Percentiles rank a stretch among this genome's conserved stretches.
These are phyloP conservation scores for Clonostachys chloroleuca DNA, from an alignment of 2,329 filamentous ascomycete genomes.

Conservation along the genomic window DNA sequence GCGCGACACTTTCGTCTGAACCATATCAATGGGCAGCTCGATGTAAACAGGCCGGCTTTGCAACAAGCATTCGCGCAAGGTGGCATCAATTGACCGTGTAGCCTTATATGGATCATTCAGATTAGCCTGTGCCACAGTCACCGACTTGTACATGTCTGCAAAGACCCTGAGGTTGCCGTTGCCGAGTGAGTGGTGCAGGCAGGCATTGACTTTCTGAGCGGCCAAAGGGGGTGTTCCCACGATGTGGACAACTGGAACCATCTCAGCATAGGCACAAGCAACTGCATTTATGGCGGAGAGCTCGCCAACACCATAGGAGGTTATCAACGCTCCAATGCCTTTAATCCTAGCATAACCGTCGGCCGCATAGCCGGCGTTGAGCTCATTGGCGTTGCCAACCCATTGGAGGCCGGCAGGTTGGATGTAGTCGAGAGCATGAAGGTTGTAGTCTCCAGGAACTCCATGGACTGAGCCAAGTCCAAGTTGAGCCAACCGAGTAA, in stretches of 20 bases:
- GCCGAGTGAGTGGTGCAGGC: constrained; percentile 65
- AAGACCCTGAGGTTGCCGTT: constrained; percentile 83
- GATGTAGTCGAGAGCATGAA: constrained; percentile 64
- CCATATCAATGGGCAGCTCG: constrained; percentile 77
- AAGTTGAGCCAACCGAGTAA: constrained; percentile 57
- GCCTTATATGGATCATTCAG: constrained; percentile 67
- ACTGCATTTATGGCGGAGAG: constrained; percentile 71
- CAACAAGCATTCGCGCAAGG: constrained; percentile 70
- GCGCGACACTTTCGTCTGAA: constrained; percentile 58
- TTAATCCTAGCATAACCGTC: constrained; percentile 75
- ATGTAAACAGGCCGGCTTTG: constrained; percentile 79
- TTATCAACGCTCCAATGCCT: constrained; percentile 65
- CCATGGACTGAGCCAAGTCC: constrained; percentile 64
- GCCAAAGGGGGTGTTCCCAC: constrained; percentile 47
- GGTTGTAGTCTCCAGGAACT: constrained; percentile 71
- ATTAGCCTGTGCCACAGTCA: constrained; percentile 68
- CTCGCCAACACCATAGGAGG: constrained; percentile 72
- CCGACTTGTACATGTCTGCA: constrained; percentile 67
- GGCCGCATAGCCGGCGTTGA: constrained; percentile 77
- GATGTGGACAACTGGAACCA: constrained; percentile 67
- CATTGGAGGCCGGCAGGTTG: constrained; percentile 53
- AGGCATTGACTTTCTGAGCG: constrained; percentile 41
- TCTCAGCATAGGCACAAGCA: constrained; percentile 70
- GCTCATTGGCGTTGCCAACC: constrained; percentile 68
- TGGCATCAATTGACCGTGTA: constrained; percentile 71